These are phyloP conservation scores for Coemansia erecta DNA, from an alignment of 192 early-diverging fungal genomes.

Conservation along the genomic window DNA sequence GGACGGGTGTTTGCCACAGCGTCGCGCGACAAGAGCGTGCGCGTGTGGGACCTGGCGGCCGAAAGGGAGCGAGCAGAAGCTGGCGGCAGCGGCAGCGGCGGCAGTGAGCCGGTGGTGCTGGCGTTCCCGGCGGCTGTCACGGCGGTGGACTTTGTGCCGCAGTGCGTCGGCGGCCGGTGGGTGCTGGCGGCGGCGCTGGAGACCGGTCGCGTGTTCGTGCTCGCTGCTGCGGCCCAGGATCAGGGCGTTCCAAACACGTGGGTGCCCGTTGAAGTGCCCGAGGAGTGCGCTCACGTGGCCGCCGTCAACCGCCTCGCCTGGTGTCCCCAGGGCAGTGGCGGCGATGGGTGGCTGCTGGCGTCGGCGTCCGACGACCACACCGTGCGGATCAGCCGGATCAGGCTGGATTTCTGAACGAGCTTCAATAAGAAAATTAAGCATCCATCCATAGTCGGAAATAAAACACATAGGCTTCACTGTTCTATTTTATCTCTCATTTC, in stretches of 20 bases:
- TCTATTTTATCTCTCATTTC: no score
- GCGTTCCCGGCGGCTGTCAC: conserved; percentile 82
- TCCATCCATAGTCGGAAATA: no score
- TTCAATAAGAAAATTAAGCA: neutral
- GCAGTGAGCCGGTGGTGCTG: conserved; percentile 55
- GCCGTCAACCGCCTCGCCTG: conserved; percentile 65
- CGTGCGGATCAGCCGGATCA: conserved; percentile 61
- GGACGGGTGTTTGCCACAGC: conserved; percentile 82
- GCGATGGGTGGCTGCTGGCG: conserved; percentile 57
- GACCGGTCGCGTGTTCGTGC: conserved; percentile 70
- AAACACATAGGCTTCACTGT: no score
- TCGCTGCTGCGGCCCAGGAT: conserved; percentile 20
- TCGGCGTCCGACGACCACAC: conserved; percentile 72
- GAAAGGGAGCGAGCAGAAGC: no score
- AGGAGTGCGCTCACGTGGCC: conserved; percentile 55
- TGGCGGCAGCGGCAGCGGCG: no score
- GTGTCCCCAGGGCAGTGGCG: conserved; percentile 49
- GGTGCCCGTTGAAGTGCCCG: conserved; percentile 51
- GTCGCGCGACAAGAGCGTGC: conserved; percentile 89
- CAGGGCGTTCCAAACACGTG: conserved; percentile 38
- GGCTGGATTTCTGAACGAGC: conserved; percentile 6
- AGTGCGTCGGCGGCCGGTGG: conserved; percentile 44
- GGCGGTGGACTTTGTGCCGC: conserved; percentile 72
- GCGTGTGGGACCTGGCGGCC: conserved; percentile 70
- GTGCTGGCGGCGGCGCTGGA: conserved; percentile 81